These are phyloP conservation scores for Fusarium oligoseptatum DNA, from an alignment of 2,329 filamentous ascomycete genomes.

Conservation along the genomic window DNA sequence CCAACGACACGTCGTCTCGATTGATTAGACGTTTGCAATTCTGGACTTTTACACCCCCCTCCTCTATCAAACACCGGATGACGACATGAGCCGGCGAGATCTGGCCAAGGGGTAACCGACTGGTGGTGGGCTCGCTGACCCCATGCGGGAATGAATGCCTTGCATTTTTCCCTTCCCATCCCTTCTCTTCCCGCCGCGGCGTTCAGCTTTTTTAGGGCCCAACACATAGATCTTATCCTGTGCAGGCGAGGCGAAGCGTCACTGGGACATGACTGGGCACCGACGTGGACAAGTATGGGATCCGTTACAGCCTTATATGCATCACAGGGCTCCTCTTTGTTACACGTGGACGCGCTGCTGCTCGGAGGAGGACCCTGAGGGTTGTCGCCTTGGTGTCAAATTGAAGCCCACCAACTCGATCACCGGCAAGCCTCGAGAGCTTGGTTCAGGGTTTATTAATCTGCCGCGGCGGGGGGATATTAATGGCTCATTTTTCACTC, in stretches of 20 bases:
- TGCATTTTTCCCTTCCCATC: background rate
- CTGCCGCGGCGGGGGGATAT: background rate
- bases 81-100: background rate
- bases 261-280: constrained; percentile 25
- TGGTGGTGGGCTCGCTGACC: background rate
- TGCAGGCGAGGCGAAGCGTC: background rate
- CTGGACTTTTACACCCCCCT: background rate
- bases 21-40: background rate
- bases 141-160: background rate
- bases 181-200: background rate
- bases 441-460: background rate
- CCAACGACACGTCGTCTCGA: background rate
- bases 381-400: background rate
- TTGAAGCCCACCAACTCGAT: background rate
- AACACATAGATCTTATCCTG: constrained; percentile 20
- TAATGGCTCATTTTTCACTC: background rate
- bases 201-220: background rate
- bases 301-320: constrained; percentile 37
- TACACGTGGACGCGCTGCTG: background rate
- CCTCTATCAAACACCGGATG: background rate
- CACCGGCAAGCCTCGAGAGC: background rate
- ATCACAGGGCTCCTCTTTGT: background rate
- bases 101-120: background rate
- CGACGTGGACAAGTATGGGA: constrained; percentile 34
- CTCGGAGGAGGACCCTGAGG: background rate